phyloP scores from a whole-genome alignment of 148 eudicot species.

The Silene latifolia region DNA sequence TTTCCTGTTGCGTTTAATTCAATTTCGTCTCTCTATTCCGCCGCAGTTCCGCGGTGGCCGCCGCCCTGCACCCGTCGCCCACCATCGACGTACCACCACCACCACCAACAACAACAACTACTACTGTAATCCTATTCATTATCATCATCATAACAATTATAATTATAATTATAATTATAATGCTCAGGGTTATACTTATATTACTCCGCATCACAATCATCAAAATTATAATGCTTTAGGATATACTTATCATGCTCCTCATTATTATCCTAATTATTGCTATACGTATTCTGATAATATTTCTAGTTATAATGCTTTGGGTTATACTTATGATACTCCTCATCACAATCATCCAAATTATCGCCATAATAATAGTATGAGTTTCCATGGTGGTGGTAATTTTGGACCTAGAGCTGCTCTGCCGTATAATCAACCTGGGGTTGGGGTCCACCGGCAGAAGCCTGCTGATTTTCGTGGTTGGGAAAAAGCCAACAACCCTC shows the following conservation, averaged over 20 bases:
- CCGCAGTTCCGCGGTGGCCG: slow-evolving; percentile 45
- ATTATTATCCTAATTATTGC: background rate
- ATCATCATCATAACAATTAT: background rate
- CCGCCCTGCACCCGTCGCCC: slow-evolving; percentile 31
- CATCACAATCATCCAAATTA: background rate
- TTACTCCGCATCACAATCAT: background rate
- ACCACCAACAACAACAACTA: background rate
- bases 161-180: background rate
- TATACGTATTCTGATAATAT: background rate
- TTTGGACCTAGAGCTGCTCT: slow-evolving; percentile 14
- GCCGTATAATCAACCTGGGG: slow-evolving; percentile 14
- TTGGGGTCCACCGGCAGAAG: slow-evolving; percentile 23
- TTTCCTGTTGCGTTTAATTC: background rate
- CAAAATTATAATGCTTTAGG: background rate
- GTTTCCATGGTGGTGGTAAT: slow-evolving; percentile 15
- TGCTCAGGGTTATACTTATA: slow-evolving; percentile 8
- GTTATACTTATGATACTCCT: background rate
- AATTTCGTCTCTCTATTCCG: slow-evolving; percentile 6
- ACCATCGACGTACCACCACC: slow-evolving; percentile 21
- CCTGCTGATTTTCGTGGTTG: slow-evolving; percentile 52
- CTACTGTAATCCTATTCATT: background rate
- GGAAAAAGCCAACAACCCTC: slow-evolving; percentile 46
- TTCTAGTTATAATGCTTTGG: background rate
- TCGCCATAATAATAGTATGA: background rate
- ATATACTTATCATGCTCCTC: background rate